Percentiles rank a stretch among this genome's conserved stretches.
These are phyloP conservation scores for Globisporangium echinulatum DNA, from an alignment of 352 stramenopile genomes.

Conservation along the genomic window DNA sequence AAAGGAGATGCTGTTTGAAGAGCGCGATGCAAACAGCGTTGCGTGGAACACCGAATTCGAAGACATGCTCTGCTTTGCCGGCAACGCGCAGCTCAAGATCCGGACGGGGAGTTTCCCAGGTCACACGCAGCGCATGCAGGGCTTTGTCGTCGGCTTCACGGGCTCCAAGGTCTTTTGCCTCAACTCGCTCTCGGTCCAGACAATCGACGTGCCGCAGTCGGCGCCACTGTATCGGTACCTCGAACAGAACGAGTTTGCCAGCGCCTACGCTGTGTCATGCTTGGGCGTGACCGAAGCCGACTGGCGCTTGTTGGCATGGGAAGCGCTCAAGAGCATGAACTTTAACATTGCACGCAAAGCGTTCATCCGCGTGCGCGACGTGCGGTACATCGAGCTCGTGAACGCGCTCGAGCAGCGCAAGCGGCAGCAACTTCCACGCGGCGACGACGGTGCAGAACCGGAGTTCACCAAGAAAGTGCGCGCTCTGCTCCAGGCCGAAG, in stretches of 20 bases:
- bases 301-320: slow-evolving; percentile 83
- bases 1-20: slow-evolving; percentile 87
- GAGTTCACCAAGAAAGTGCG: slow-evolving; percentile 53
- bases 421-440: slow-evolving; percentile 40
- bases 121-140: slow-evolving; percentile 86
- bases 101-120: slow-evolving; percentile 87
- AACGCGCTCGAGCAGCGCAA: slow-evolving; percentile 77
- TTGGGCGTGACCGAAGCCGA: slow-evolving; percentile 92
- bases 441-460: slow-evolving; percentile 16
- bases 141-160: slow-evolving; percentile 90
- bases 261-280: slow-evolving; percentile 88
- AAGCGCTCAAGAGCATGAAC: slow-evolving; percentile 80
- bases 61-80: slow-evolving; percentile 93
- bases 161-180: slow-evolving; percentile 91
- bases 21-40: slow-evolving; percentile 83
- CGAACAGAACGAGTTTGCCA: slow-evolving; percentile 83
- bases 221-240: slow-evolving; percentile 86
- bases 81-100: slow-evolving; percentile 86
- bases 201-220: slow-evolving; percentile 89
- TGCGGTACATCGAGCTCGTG: slow-evolving; percentile 89
- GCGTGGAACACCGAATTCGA: slow-evolving; percentile 94
- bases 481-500: slow-evolving; percentile 80
- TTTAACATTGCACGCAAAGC: slow-evolving; percentile 80
- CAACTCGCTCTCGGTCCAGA: slow-evolving; percentile 80
- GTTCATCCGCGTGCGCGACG: slow-evolving; percentile 88